Evolutionary conservation across 2,329 filamentous ascomycete species (phyloP).

Genomic region (Ceratocystis albifundus): DNA sequence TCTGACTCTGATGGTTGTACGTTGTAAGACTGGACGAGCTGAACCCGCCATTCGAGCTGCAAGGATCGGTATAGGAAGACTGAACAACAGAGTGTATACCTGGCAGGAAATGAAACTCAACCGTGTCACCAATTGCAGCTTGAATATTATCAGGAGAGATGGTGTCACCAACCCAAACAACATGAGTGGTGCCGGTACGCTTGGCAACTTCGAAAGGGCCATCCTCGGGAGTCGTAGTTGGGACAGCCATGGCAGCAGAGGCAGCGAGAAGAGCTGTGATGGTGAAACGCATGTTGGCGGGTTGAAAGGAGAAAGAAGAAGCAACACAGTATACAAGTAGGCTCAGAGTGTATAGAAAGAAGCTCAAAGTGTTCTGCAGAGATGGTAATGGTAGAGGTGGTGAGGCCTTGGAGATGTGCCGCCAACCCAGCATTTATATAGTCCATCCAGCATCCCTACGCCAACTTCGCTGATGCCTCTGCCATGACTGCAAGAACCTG

Average conservation of each 20-base stretch:
- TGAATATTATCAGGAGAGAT: background rate
- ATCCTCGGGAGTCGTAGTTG: background rate
- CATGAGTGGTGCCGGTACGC: background rate
- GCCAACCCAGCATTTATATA: too few species aligned
- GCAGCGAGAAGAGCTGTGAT: background rate
- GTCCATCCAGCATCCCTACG: too few species aligned
- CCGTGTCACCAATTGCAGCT: background rate
- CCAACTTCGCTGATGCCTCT: too few species aligned
- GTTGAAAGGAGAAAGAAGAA: too few species aligned
- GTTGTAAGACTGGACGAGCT: background rate
- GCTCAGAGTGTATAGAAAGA: too few species aligned
- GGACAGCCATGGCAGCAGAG: background rate
- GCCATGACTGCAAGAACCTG: too few species aligned
- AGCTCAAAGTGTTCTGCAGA: too few species aligned
- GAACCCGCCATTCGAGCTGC: slow-evolving; percentile 28
- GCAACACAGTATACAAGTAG: too few species aligned
- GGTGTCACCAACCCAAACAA: background rate
- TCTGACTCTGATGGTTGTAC: too few species aligned
- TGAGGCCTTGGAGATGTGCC: too few species aligned
- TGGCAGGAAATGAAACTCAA: background rate
- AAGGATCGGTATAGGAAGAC: slow-evolving; percentile 34
- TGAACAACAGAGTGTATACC: background rate
- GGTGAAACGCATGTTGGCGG: background rate
- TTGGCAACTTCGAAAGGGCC: background rate
- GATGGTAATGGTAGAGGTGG: too few species aligned